phyloP scores from a whole-genome alignment of 352 stramenopile genomes.

The Peronospora destructor region DNA sequence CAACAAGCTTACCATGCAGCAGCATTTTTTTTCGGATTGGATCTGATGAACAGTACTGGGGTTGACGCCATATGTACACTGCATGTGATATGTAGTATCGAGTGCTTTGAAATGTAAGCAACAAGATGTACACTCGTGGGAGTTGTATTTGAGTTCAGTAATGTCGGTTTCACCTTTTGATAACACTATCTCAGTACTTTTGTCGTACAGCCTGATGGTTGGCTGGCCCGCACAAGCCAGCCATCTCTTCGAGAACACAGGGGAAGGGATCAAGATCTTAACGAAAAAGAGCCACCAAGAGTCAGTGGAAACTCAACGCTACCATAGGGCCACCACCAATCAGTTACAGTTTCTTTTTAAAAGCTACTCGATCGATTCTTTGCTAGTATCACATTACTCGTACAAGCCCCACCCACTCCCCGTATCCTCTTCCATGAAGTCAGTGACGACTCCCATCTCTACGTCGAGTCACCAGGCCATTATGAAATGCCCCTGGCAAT shows the following conservation, averaged over 20 bases:
- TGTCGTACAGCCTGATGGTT: conserved; percentile 1
- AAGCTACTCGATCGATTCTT: conserved; percentile 2
- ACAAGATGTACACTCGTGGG: not conserved
- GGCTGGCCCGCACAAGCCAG: conserved; percentile 6
- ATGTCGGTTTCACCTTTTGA: not conserved
- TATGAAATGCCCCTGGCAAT: conserved; percentile 86
- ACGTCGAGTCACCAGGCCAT: conserved; percentile 72
- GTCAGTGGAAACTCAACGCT: conserved; percentile 21
- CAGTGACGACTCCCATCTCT: conserved; percentile 32
- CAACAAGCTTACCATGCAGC: not conserved
- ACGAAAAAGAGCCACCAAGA: conserved; percentile 26
- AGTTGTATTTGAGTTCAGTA: not conserved
- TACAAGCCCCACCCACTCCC: not conserved
- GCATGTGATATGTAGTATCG: not conserved
- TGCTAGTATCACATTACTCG: conserved; percentile 9
- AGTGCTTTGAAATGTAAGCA: not conserved
- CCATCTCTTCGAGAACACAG: conserved; percentile 28
- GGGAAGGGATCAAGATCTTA: conserved; percentile 32
- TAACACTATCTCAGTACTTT: not conserved
- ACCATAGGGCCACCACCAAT: conserved; percentile 13
- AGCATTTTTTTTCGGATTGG: not conserved
- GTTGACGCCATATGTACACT: not conserved
- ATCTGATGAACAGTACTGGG: not conserved
- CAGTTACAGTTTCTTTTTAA: conserved; percentile 8
- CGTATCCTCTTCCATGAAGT: conserved; percentile 36